A percentile compares a stretch with the other conserved stretches of the same genome.
These are phyloP conservation scores for Kalanchoe fedtschenkoi DNA, from an alignment of 164 flowering plant species.

Conservation along the genomic window DNA sequence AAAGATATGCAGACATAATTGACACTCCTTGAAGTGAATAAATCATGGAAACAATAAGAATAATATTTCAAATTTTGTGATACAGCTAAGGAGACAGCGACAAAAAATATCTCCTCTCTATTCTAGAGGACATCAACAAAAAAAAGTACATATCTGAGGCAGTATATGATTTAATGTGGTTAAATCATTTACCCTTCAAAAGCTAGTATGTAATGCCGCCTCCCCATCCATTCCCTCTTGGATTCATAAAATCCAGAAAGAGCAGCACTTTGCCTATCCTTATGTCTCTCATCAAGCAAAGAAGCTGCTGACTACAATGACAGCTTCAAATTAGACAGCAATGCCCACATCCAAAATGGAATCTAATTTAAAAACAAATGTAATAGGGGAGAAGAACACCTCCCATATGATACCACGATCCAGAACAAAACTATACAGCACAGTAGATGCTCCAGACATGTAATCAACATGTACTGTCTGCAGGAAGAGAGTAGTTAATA, in stretches of 20 bases:
- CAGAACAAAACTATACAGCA: conserved; percentile 68
- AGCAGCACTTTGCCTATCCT: conserved; percentile 44
- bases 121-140: background rate
- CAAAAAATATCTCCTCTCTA: background rate
- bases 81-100: too few relatives aligned
- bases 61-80: too few relatives aligned
- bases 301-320: conserved; percentile 49
- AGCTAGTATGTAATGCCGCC: conserved; percentile 77
- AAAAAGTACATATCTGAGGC: background rate
- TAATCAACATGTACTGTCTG: conserved; percentile 89
- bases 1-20: background rate
- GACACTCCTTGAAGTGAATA: background rate
- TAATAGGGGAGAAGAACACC: conserved; percentile 29
- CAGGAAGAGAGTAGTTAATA: conserved; percentile 18
- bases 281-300: conserved; percentile 64
- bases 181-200: conserved; percentile 55
- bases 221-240: conserved; percentile 94
- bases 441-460: conserved; percentile 85
- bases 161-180: background rate
- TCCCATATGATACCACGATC: conserved; percentile 95
- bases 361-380: background rate
- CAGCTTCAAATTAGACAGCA: background rate
- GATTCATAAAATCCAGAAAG: conserved; percentile 89
- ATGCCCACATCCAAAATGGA: background rate
- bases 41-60: background rate